These are phyloP conservation scores for Fimicolochytrium jonesii DNA, from an alignment of 192 early-diverging fungal species.

Conservation along the genomic window DNA sequence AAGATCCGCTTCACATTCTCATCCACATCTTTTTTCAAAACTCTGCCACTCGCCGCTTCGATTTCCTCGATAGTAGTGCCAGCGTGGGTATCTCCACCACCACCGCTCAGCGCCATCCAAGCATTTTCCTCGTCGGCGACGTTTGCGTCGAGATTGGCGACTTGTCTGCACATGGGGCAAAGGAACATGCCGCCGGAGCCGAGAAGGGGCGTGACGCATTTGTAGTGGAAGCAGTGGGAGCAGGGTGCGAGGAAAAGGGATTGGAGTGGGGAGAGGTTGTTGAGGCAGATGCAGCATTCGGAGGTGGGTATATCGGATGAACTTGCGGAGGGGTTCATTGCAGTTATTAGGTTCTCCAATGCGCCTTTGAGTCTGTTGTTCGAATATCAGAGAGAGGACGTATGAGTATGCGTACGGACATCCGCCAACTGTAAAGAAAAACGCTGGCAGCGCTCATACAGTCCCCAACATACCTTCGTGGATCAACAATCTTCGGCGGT, in stretches of 20 bases:
- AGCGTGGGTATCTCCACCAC: neutral
- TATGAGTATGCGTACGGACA: too few relatives aligned
- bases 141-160: slow-evolving; percentile 51
- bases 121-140: slow-evolving; percentile 71
- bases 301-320: slow-evolving; percentile 15
- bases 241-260: slow-evolving; percentile 61
- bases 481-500: slow-evolving; percentile 22
- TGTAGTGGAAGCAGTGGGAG: slow-evolving; percentile 62
- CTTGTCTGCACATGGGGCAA: slow-evolving; percentile 60
- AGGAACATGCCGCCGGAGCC: slow-evolving; percentile 60
- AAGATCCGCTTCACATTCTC: slow-evolving; percentile 2
- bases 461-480: slow-evolving; percentile 13
- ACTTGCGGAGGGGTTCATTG: slow-evolving; percentile 42
- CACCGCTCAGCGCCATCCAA: slow-evolving; percentile 31
- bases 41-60: neutral
- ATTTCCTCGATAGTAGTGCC: neutral
- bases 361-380: slow-evolving; percentile 19
- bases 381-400: too few relatives aligned
- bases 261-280: slow-evolving; percentile 47
- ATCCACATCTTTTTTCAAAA: neutral
- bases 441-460: too few relatives aligned
- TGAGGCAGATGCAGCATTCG: slow-evolving; percentile 59
- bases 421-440: too few relatives aligned
- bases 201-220: slow-evolving; percentile 47
- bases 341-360: slow-evolving; percentile 31